A percentile compares a stretch with the other conserved stretches of the same genome.
Conservation (phyloP, 2,329 filamentous ascomycete genomes). For the Trichoderma cornu-damae region DNA sequence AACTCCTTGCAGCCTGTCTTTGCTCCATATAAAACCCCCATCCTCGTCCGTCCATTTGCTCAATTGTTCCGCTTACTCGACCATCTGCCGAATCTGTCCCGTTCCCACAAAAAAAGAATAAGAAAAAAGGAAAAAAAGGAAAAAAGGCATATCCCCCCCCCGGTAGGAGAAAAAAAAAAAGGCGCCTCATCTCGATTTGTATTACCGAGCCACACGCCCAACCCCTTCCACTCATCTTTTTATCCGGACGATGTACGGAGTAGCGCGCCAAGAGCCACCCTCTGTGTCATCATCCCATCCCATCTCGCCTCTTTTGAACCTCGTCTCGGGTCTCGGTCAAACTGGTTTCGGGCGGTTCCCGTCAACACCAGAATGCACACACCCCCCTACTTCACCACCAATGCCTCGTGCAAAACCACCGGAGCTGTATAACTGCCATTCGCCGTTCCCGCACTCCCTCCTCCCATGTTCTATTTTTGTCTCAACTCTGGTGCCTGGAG, state of each 20-base stretch:
- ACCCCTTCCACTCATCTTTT: background rate
- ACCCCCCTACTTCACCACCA: background rate
- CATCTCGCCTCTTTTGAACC: background rate
- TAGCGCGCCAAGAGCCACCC: background rate
- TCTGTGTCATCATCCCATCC: slow-evolving; percentile 11
- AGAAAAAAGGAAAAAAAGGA: background rate
- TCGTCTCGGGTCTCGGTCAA: slow-evolving; percentile 1
- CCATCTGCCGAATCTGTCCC: slow-evolving; percentile 14
- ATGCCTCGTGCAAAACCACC: too few relatives aligned
- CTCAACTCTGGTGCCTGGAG: slow-evolving; percentile 1
- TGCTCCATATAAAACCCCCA: background rate
- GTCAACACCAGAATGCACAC: background rate
- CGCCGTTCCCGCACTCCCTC: background rate
- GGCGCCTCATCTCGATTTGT: slow-evolving; percentile 3
- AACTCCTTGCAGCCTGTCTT: too few relatives aligned
- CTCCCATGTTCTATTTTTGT: background rate
- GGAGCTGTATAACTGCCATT: too few relatives aligned
- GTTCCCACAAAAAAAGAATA: background rate
- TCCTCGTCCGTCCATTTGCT: background rate
- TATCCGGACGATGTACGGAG: background rate
- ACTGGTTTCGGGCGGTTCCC: background rate
- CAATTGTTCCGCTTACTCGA: slow-evolving; percentile 9
- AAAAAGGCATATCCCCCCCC: too few relatives aligned
- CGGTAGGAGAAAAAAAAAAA: background rate
- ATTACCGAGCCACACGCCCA: background rate